Conservation (phyloP, 2,329 filamentous ascomycete genomes). For the Penicillium nordicum region DNA sequence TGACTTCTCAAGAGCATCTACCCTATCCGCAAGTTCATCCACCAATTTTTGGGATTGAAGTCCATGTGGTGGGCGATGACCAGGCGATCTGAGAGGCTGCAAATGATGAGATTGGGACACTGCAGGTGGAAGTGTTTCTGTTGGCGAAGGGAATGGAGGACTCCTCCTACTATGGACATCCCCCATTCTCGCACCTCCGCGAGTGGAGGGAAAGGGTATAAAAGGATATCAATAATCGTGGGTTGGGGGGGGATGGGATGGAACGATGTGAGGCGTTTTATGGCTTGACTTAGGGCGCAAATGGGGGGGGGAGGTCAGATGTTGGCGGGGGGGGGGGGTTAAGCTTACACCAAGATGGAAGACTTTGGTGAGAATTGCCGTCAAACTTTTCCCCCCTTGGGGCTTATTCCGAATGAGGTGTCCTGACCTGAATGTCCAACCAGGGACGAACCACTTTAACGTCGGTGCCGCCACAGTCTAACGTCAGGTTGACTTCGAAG, state of each 20-base stretch:
- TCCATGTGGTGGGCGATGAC: slow-evolving; percentile 16
- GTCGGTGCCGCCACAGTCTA: slow-evolving; percentile 15
- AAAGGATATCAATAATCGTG: slow-evolving; percentile 23
- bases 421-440: slow-evolving; percentile 8
- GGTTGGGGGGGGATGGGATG: slow-evolving; percentile 29
- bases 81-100: slow-evolving; percentile 25
- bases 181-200: slow-evolving; percentile 35
- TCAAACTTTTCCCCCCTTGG: slow-evolving; percentile 20
- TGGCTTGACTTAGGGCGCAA: slow-evolving; percentile 29
- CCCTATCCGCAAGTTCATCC: slow-evolving; percentile 10
- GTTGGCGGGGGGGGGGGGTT: not conserved
- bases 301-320: not conserved
- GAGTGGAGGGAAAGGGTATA: slow-evolving; percentile 29
- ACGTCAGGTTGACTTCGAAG: slow-evolving; percentile 26
- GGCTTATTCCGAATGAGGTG: slow-evolving; percentile 10
- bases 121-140: slow-evolving; percentile 35
- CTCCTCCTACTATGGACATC: slow-evolving; percentile 39
- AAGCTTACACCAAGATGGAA: not conserved
- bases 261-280: slow-evolving; percentile 30
- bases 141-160: slow-evolving; percentile 40
- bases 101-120: slow-evolving; percentile 23
- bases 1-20: slow-evolving; percentile 8
- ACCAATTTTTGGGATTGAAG: slow-evolving; percentile 13
- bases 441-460: slow-evolving; percentile 13
- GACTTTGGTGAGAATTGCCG: slow-evolving; percentile 3